A percentile compares a stretch with the other conserved stretches of the same genome.
Conservation (phyloP, 2,329 filamentous ascomycete genomes). For the Botrytis pseudocinerea region DNA sequence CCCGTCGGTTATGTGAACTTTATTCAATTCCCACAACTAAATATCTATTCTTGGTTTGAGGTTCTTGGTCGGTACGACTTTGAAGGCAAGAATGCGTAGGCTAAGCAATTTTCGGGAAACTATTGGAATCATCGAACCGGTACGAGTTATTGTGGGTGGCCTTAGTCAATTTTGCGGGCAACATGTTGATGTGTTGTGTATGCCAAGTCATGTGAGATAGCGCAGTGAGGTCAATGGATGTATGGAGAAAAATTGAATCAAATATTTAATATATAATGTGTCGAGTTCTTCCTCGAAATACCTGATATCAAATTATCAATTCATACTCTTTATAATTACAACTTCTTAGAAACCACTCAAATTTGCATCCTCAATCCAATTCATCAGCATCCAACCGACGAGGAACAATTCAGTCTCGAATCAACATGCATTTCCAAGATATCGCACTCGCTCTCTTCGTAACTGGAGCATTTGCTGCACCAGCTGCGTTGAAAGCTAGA, state of each 20-base stretch:
- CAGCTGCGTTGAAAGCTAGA: background rate
- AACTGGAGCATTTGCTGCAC: conserved; percentile 13
- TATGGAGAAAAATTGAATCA: background rate
- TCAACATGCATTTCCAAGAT: conserved; percentile 14
- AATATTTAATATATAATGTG: background rate
- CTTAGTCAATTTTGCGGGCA: background rate
- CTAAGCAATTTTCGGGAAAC: background rate
- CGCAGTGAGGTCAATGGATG: background rate
- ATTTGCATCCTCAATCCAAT: background rate
- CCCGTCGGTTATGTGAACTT: background rate
- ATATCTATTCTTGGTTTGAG: background rate
- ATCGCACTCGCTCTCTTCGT: conserved; percentile 5
- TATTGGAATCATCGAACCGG: background rate
- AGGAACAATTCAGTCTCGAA: background rate
- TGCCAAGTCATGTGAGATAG: background rate
- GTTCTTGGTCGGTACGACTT: background rate
- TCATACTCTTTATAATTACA: background rate
- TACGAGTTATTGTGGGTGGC: background rate
- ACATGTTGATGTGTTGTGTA: background rate
- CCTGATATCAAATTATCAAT: background rate
- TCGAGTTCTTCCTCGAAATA: background rate
- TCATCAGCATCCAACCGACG: background rate
- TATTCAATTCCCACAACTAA: background rate
- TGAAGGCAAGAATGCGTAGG: background rate
- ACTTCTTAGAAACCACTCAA: background rate